These are phyloP conservation scores for Solanum hybrid DNA, from an alignment of 305 asterid genomes.

Conservation along the genomic window DNA sequence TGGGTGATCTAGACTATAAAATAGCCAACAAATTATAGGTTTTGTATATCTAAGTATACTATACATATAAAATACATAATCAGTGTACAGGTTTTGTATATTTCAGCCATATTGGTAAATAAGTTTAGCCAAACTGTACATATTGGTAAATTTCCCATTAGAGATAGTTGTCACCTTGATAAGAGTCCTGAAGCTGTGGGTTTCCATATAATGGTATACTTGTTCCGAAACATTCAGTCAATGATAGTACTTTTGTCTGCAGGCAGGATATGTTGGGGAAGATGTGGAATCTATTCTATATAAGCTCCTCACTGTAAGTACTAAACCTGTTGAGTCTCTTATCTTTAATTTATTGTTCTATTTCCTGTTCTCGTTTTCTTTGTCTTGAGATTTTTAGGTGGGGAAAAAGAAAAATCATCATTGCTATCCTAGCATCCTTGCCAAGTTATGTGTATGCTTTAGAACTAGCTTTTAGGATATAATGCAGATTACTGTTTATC, in stretches of 20 bases:
- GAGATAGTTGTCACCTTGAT: neutral
- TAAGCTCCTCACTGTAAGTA: constrained; percentile 74
- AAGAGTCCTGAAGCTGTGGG: neutral
- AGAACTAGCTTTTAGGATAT: neutral
- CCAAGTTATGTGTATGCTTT: neutral
- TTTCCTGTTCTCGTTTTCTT: neutral
- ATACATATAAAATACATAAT: neutral
- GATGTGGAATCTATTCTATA: constrained; percentile 95
- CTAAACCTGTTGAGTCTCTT: neutral
- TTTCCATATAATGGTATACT: neutral
- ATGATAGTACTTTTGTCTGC: constrained; percentile 21
- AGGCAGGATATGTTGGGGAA: constrained; percentile 99
- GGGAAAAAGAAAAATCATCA: neutral
- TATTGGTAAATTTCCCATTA: neutral
- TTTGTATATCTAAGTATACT: neutral
- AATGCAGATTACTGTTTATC: neutral
- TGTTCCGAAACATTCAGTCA: neutral
- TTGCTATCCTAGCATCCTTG: neutral
- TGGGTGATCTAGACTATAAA: neutral
- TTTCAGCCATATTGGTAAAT: neutral
- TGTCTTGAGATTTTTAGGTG: neutral
- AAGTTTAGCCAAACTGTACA: neutral
- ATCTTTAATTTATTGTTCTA: neutral
- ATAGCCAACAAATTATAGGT: neutral
- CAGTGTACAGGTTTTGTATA: neutral